Evolutionary conservation across 1,284 basidiomycete genomes (phyloP).

Genomic region (Rhodotorula mucilaginosa): DNA sequence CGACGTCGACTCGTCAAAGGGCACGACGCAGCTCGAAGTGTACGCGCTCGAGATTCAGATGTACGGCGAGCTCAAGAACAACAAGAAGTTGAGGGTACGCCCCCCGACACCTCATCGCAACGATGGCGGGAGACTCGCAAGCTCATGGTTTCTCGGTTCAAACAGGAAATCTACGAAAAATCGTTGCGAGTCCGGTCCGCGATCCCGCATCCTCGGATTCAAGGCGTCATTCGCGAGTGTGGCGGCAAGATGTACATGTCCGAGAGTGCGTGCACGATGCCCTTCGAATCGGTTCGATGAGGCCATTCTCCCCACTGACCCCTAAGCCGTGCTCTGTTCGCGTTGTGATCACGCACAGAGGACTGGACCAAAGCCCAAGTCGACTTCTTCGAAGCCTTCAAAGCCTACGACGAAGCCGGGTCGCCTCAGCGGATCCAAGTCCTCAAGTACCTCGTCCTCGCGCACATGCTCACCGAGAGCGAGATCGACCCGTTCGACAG

Average conservation of each 20-base stretch:
- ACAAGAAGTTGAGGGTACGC: constrained; percentile 85
- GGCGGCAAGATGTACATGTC: constrained; percentile 99
- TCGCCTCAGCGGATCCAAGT: constrained; percentile 95
- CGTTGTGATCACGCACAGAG: constrained; percentile 54
- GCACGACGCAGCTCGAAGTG: constrained; percentile 92
- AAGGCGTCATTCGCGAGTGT: constrained; percentile 98
- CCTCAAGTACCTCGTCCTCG: constrained; percentile 94
- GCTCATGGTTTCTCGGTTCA: too few relatives aligned
- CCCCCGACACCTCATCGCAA: not conserved
- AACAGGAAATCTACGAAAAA: constrained; percentile 92
- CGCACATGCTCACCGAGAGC: constrained; percentile 97
- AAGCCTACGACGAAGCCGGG: constrained; percentile 97
- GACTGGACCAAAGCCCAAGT: constrained; percentile 96
- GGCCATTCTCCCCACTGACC: too few relatives aligned
- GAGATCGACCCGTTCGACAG: constrained; percentile 99
- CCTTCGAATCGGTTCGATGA: too few relatives aligned
- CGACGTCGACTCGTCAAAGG: constrained; percentile 75
- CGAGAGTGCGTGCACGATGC: constrained; percentile 65
- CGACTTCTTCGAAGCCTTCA: constrained; percentile 98
- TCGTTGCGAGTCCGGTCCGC: constrained; percentile 89
- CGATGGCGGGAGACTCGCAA: not conserved
- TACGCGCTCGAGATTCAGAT: constrained; percentile 99
- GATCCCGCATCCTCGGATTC: constrained; percentile 96
- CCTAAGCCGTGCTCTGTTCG: not conserved
- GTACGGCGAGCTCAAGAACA: constrained; percentile 94